Base-by-base conservation (phyloP, 441 rosid species). In the Cnidoscolus chayamansa region DNA sequence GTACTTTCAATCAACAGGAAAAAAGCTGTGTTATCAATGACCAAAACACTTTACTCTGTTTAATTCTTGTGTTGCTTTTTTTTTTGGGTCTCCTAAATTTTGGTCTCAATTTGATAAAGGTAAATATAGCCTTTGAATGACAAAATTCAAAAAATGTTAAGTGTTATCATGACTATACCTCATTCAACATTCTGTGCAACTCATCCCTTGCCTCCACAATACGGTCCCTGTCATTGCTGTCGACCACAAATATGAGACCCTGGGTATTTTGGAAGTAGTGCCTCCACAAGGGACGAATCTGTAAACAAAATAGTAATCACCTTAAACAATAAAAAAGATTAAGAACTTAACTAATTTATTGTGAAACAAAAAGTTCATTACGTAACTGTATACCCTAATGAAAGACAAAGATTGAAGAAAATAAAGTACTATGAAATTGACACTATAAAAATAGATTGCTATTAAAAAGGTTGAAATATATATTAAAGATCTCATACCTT, bases 221-320 rank as follows among this genome's bases (percentile, higher is more conserved):
- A 77, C 97, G 87, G 78, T 89, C 97, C 73, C 94, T 84, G 67
- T 91, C 97, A 19, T 88, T 91, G 80, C 95, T 91, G 82, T 91
- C 97, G 58, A 89, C 97, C 48, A 91, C 97, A 51, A 88, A 91
- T 58, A 91, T 89, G 49, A 91, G 95, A 68, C 95, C 97, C 74
- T 89, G 93, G 25, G 94, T 91, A 77, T 89, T 89, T 70, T 88
- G 95, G 84, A 89, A 88, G 83, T 89, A 91, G 72, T 88, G 89
- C 81, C 90, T 91, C 97, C 97, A 89, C 88, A 89, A 84, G 0
- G 94, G 93, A 72, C 97, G 97, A 66, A 91, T 91, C 97, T 91
- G 81, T 56, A 75, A 32, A 74, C 40, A 70, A 53, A 70, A 56
- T 10, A 74, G 45, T 10, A 67, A 43, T 59, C 51, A 40, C 61